Percentiles rank a stretch among this genome's conserved stretches.
Evolutionary conservation across 2,329 filamentous ascomycete genomes (phyloP).

Genomic region (Botrytis sinoallii): DNA sequence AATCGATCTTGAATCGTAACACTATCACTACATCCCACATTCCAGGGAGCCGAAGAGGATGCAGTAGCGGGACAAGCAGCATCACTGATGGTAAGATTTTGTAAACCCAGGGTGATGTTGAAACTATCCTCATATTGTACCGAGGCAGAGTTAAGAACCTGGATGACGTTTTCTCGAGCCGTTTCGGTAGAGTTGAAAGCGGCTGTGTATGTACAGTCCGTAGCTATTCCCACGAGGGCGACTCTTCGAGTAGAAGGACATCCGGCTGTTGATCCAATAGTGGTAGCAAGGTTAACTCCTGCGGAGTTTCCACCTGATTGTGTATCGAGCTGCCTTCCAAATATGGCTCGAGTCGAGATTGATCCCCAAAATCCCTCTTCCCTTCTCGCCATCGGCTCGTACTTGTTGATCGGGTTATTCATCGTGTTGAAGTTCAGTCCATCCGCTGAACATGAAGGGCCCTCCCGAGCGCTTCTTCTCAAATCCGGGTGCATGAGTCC

Average conservation of each 20-base stretch:
- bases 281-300: conserved; percentile 71
- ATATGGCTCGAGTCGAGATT: conserved; percentile 62
- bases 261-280: conserved; percentile 78
- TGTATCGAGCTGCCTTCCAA: conserved; percentile 71
- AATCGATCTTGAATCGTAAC: conserved; percentile 72
- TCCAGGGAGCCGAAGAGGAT: conserved; percentile 73
- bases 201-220: conserved; percentile 83
- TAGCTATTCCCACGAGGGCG: conserved; percentile 85
- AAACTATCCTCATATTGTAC: conserved; percentile 86
- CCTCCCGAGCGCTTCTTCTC: conserved; percentile 34
- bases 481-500: conserved; percentile 49
- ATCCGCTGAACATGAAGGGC: conserved; percentile 68
- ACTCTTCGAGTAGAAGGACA: conserved; percentile 90
- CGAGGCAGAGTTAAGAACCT: conserved; percentile 81
- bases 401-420: conserved; percentile 63
- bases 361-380: conserved; percentile 55
- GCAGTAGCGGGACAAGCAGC: conserved; percentile 69
- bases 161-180: conserved; percentile 74
- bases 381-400: conserved; percentile 40
- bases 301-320: conserved; percentile 71
- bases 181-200: conserved; percentile 64
- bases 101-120: conserved; percentile 89
- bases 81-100: conserved; percentile 77
- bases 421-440: conserved; percentile 74
- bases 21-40: conserved; percentile 65